Evolutionary conservation across 169 alveolate species (phyloP).

Genomic region (Miamiensis avidus): DNA sequence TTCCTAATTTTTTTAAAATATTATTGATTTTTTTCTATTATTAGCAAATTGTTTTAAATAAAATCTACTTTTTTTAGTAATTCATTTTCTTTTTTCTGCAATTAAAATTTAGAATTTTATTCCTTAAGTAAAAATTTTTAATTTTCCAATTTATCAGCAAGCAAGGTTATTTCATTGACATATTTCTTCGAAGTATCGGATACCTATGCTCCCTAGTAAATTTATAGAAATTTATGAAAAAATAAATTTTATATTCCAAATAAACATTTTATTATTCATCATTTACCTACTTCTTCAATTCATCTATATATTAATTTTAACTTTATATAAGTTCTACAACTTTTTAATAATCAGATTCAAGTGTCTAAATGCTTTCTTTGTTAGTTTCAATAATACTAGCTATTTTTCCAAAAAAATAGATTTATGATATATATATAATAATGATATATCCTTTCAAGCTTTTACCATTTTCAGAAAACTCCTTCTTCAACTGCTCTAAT

Average conservation of each 20-base stretch:
- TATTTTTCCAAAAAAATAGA: background rate
- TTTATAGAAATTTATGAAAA: background rate
- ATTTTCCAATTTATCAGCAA: conserved; percentile 4
- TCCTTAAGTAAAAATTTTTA: conserved; percentile 8
- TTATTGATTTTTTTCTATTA: background rate
- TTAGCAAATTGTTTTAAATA: background rate
- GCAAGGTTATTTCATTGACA: background rate
- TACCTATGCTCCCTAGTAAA: conserved; percentile 1
- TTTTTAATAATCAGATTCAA: too few species aligned
- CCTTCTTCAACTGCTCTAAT: background rate
- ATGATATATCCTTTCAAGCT: too few species aligned
- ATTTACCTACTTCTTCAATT: background rate
- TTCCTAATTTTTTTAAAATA: conserved; percentile 4
- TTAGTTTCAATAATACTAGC: too few species aligned
- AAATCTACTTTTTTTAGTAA: background rate
- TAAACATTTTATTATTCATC: conserved; percentile 1
- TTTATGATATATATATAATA: too few species aligned
- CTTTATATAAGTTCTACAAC: too few species aligned
- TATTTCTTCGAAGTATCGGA: conserved; percentile 11
- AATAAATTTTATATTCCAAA: too few species aligned
- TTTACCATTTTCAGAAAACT: conserved; percentile 8
- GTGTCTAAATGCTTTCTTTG: too few species aligned
- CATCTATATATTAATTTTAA: background rate
- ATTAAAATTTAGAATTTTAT: conserved; percentile 13
- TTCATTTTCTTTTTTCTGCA: conserved; percentile 12